These are phyloP conservation scores for Leishmania guyanensis DNA, from an alignment of 208 protist species.

Conservation along the genomic window DNA sequence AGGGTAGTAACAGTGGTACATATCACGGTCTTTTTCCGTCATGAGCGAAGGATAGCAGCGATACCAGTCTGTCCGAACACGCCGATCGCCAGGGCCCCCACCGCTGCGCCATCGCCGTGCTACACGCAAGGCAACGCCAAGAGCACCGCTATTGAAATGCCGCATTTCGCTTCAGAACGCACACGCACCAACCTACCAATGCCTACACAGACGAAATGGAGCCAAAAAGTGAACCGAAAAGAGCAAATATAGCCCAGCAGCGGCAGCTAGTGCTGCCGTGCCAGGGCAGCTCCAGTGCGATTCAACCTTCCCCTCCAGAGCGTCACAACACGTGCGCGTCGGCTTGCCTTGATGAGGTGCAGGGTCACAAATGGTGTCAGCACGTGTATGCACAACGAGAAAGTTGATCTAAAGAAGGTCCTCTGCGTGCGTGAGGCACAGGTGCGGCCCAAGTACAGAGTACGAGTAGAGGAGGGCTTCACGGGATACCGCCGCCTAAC, in stretches of 20 bases:
- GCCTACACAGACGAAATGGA: neutral
- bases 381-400: neutral
- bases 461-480: neutral
- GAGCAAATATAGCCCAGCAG: neutral
- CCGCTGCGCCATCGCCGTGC: slow-evolving; percentile 67
- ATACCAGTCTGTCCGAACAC: slow-evolving; percentile 88
- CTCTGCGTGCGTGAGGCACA: neutral
- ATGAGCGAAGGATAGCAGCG: slow-evolving; percentile 89
- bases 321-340: neutral
- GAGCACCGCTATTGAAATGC: slow-evolving; percentile 9
- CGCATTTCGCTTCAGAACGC: slow-evolving; percentile 15
- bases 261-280: neutral
- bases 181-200: neutral
- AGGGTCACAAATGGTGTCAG: neutral
- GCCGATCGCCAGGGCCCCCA: slow-evolving; percentile 78
- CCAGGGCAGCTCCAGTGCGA: neutral
- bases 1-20: slow-evolving; percentile 95
- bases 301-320: neutral
- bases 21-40: slow-evolving; percentile 90
- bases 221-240: neutral
- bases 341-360: neutral
- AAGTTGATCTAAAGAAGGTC: neutral
- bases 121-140: slow-evolving; percentile 11
- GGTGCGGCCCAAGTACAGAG: neutral
- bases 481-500: neutral